phyloP scores from a whole-genome alignment of 2,329 filamentous ascomycete species.

The Thermochaetoides dissita region DNA sequence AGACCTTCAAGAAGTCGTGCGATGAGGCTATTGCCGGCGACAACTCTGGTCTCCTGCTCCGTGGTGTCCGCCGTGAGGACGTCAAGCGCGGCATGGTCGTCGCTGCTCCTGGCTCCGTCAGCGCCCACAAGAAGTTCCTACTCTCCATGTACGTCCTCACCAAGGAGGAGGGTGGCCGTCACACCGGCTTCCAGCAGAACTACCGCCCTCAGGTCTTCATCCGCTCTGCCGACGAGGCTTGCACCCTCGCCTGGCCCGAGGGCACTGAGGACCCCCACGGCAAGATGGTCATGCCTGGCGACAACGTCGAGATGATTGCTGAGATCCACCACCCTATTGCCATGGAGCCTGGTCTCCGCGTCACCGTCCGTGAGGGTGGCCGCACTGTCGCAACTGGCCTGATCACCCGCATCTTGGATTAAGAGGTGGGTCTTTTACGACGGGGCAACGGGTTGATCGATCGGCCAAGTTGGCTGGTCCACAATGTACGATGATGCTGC shows the following conservation, averaged over 20 bases:
- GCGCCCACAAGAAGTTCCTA: conserved; percentile 82
- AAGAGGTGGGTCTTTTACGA: conserved; percentile 17
- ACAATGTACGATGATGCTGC: conserved; percentile 4
- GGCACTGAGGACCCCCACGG: conserved; percentile 54
- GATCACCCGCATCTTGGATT: conserved; percentile 57
- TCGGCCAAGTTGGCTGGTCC: too few relatives aligned
- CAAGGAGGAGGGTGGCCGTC: conserved; percentile 95
- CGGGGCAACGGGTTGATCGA: too few relatives aligned
- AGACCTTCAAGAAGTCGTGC: conserved; percentile 99
- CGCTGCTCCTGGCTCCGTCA: conserved; percentile 66
- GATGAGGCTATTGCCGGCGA: conserved; percentile 92
- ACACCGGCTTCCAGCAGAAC: conserved; percentile 90
- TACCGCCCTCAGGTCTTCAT: conserved; percentile 96
- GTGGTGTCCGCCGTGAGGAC: conserved; percentile 92
- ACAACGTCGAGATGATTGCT: conserved; percentile 96
- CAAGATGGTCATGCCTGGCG: conserved; percentile 93
- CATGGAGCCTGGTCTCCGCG: conserved; percentile 80
- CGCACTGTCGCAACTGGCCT: conserved; percentile 76
- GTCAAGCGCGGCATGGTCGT: conserved; percentile 91
- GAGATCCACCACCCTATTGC: conserved; percentile 74
- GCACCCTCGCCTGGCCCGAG: conserved; percentile 75
- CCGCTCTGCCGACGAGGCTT: conserved; percentile 73
- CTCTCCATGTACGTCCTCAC: conserved; percentile 91
- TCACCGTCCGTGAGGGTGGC: conserved; percentile 97
- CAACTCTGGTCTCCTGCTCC: conserved; percentile 93